Base-by-base conservation (phyloP, 129 eudicot species). In the Calendula officinalis region DNA sequence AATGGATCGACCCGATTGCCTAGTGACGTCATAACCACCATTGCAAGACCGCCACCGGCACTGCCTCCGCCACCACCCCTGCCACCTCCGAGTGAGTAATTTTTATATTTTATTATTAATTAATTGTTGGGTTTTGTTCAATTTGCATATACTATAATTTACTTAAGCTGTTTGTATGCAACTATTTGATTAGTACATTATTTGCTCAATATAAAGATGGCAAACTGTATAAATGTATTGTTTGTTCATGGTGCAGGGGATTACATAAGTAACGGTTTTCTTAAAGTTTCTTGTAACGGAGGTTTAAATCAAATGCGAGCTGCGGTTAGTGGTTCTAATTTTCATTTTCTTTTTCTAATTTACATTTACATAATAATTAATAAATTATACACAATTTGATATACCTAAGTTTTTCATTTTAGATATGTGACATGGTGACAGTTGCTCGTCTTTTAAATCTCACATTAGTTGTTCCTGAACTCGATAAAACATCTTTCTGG, bases 251-350 rank as follows among this genome's bases (percentile, higher is more conserved):
- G 33, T 87, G 65, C 89, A 92, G 99, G 99, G 83, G 82, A 83
- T 66, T 92, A 92, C 69, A 81, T 77, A 61, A 92, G 91, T 79
- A 92, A 88, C 62, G 99, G 99, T 36, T 92, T 76, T 77, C 94
- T 92, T 34, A 79, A 73, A 78, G 89, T 92, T 54, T 85, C 95
- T 56, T 92, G 96, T 80, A 92, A 92, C 60, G 99, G 99, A 6
- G 99, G 99, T 66, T 81, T 92, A 77, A 92, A 92, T 80, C 99
- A 92, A 72, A 92, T 92, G 99, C 85, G 99, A 30, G 85, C 99
- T 74, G 99, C 91, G 91, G 99, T 92, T 39, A 4, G 95, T 85
- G 51, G 54, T 75, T 60, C 38, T 22, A 22, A 22, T 22, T 22
- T 66, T 64, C 12, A n/a, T 65, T 55, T 67, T 5, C 14, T 58